Base-by-base conservation (phyloP, 176 grass and related monocot genomes). In the Canna indica region DNA sequence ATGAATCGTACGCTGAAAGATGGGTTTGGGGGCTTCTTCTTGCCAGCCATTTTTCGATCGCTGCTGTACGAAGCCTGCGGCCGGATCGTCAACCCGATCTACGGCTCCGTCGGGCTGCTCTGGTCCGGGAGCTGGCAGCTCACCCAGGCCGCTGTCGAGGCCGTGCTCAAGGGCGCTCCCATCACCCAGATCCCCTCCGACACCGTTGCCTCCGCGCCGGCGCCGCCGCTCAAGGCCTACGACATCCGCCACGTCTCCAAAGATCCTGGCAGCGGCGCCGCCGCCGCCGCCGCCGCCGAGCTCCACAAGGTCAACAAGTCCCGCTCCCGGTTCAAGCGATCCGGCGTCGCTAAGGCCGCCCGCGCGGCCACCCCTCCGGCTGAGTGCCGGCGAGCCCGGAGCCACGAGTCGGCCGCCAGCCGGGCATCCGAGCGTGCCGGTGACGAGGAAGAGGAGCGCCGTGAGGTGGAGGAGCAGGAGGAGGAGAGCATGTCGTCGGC, bases 91-190 rank as follows among this genome's bases (percentile, higher is more conserved):
- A 63, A 63, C 5, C 59, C 59, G 15, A 34, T 63, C 59, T 63
- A 63, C 59, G 59, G 59, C 59, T 63, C 59, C 59, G 59, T 63
- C 29, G 59, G 59, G 15, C 59, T 63, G 59, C 59, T 63, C 29
- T 63, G 28, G 59, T 63, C 29, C 30, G 59, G 59, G 0, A 34
- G 24, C 30, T 63, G 59, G 59, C 28, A 63, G 12, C 59, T 63
- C 4, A 63, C 59, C 29, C 59, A 63, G 59, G 59, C 59, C 14
- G 59, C 59, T 11, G 59, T 63, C 29, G 59, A 63, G 59, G 59
- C 59, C 29, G 59, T 63, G 29, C 59, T 63, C 30, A 63, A 63
- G 59, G 59, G 59, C 59, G 59, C 59, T 3, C 59, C 59, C 29
- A 63, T 63, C 30, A 12, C 15, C 29, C 63, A 36, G 34, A 66